Evolutionary conservation across 306 rosid species (phyloP).

Genomic region (Rosa rugosa): DNA sequence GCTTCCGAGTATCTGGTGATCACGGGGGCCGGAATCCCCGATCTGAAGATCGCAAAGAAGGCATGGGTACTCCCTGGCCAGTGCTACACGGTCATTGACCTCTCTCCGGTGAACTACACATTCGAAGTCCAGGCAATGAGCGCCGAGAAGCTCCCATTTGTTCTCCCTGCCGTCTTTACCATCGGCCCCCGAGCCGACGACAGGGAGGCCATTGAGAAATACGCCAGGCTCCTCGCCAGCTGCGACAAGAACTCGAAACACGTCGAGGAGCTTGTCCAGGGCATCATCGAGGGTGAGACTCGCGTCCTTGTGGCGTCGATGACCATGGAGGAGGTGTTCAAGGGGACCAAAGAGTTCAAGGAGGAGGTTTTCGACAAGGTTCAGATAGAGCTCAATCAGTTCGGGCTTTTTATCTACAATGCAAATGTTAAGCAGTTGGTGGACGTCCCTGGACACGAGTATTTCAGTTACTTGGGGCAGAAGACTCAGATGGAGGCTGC

Average conservation of each 20-base stretch:
- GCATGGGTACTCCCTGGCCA: conserved; percentile 48
- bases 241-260: conserved; percentile 41
- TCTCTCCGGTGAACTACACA: conserved; percentile 60
- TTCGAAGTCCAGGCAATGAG: conserved; percentile 66
- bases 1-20: conserved; percentile 28
- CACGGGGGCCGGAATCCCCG: conserved; percentile 20
- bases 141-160: conserved; percentile 58
- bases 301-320: conserved; percentile 62
- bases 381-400: conserved; percentile 51
- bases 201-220: conserved; percentile 27
- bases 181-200: conserved; percentile 47
- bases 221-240: conserved; percentile 39
- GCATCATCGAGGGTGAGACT: conserved; percentile 58
- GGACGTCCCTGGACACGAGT: background rate
- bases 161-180: conserved; percentile 54
- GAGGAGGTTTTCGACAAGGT: conserved; percentile 36
- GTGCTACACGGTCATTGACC: conserved; percentile 26
- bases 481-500: conserved; percentile 23
- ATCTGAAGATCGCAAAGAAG: conserved; percentile 47
- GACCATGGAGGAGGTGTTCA: conserved; percentile 54
- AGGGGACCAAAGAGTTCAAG: conserved; percentile 44
- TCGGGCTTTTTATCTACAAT: conserved; percentile 53
- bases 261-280: conserved; percentile 47
- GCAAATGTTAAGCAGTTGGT: conserved; percentile 40
- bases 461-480: conserved; percentile 10